Evolutionary conservation across 768 basidiomycete species (phyloP), one percentile per base, ranked within the genome.

Genomic region (Boletus insuetus): DNA sequence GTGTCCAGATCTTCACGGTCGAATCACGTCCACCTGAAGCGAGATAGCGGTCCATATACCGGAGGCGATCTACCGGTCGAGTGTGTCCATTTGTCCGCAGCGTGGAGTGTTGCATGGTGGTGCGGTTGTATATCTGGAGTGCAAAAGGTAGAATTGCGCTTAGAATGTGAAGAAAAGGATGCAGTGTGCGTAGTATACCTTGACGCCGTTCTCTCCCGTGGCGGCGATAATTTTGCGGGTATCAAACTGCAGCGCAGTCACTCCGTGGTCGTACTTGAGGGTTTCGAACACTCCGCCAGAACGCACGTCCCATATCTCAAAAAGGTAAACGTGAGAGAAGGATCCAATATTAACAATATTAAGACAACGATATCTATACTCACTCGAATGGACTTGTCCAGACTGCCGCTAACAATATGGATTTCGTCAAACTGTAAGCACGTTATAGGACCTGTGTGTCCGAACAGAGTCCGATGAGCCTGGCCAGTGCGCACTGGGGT

Each of bases 21-120:
- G 89, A 78, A 73, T 98, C 97, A 49, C 89, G 83, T 47, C 87
- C 94, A 34, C 97, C 97, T 10, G 91, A 90, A 29, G 91, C 86
- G 44, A 98, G 78, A 73, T 97, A 99, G 46, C 89, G 85, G 72
- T 98, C 97, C 87, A 97, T 96, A 74, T 96, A 98, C 46, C 97
- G 83, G 58, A 98, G 76, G 60, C 82, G 82, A 73, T 94, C 91
- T 29, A 87, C 88, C 0, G 96, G 95, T 58, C 83, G 85, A 17
- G 82, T 90, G 71, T 99, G 97, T n/a, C 97, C 97, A 68, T 98
- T 98, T 6, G 89, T 92, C 42, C 81, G 70, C 44, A 99, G 72
- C 26, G 87, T 82, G 12, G 92, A 89, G 56, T 94, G 87, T 65
- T 95, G 90, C 77, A 88, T 85, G 58, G 86, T 92, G 9, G 94